A percentile compares a stretch with the other conserved stretches of the same genome.
Evolutionary conservation across 495 filamentous ascomycete genomes (phyloP).

Genomic region (Schizothecium vesticola): DNA sequence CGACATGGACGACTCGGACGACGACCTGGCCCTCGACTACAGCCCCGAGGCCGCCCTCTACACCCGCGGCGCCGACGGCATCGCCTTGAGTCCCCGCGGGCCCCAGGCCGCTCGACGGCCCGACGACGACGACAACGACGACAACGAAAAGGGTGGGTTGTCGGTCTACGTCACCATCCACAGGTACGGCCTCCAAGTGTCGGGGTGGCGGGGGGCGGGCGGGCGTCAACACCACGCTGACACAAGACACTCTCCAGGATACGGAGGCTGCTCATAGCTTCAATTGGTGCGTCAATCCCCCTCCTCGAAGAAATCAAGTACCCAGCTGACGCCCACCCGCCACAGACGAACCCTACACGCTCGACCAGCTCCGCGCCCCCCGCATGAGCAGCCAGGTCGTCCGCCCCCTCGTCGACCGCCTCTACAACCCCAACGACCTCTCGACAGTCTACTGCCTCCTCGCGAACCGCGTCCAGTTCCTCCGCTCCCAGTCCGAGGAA

Average conservation of each 20-base stretch:
- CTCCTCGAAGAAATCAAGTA: background rate
- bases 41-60: conserved; percentile 20
- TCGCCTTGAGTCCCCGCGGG: conserved; percentile 17
- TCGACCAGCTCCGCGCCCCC: conserved; percentile 54
- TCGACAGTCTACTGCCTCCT: conserved; percentile 60
- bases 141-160: conserved; percentile 12
- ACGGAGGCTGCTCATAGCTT: conserved; percentile 26
- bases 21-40: conserved; percentile 19
- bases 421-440: conserved; percentile 53
- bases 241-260: conserved; percentile 26
- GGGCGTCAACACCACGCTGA: conserved; percentile 30
- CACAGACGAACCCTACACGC: conserved; percentile 55
- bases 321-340: background rate
- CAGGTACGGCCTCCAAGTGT: conserved; percentile 21
- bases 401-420: conserved; percentile 54
- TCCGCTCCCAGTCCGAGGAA: conserved; percentile 50
- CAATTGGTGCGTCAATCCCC: conserved; percentile 18
- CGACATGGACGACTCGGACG: conserved; percentile 19
- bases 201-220: conserved; percentile 16
- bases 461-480: conserved; percentile 59
- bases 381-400: conserved; percentile 54
- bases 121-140: conserved; percentile 5
- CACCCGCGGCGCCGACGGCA: conserved; percentile 15
- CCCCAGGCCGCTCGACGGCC: conserved; percentile 8
- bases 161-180: conserved; percentile 46